Evolutionary conservation across 2,329 filamentous ascomycete genomes (phyloP), one percentile per base, ranked within the genome.

Genomic region (Byssoonygena ceratinophila): DNA sequence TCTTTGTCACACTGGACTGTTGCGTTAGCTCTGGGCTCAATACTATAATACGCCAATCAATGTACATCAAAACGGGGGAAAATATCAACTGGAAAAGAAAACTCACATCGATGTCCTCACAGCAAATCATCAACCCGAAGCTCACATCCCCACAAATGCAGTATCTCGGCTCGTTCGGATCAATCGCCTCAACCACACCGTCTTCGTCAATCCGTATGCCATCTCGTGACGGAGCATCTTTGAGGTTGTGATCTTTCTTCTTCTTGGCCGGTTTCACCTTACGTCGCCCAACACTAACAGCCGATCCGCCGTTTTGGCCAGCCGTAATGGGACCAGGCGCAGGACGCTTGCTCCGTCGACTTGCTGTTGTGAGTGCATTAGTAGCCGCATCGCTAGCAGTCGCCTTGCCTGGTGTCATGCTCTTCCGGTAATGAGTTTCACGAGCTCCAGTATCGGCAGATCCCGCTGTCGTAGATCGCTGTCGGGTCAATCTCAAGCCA

Each of bases 51-150:
- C 9, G 18, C 14, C n/a, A 51, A 9, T 20, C n/a, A 6, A 40
- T n/a, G 9, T 14, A 16, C 23, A n/a, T 37, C 46, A 29, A 43
- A 29, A 51, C 32, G 29, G 14, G 44, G 34, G 20, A 48, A n/a
- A n/a, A n/a, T n/a, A n/a, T n/a, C 54, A 25, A 20, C 9, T 6
- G 18, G 8, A 22, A 4, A 12, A 40, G 16, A 40, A 32, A 54
- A 64, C 68, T 67, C 60, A 77, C 76, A 60, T 80, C 76, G 49
- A 75, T 74, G 59, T 82, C 79, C 59, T 83, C 80, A 61, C 81
- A 84, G 40, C 75, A 77, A 55, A 84, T 80, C 81, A 84, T 84
- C 34, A 75, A 76, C 27, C 81, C 81, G 60, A 75, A 83, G 59
- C 78, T 81, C 16, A 83, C 78, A 59, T 82, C 79, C 36, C 76